Evolutionary conservation across 2,329 filamentous ascomycete species (phyloP).

Genomic region (Ophiostoma perfectum): DNA sequence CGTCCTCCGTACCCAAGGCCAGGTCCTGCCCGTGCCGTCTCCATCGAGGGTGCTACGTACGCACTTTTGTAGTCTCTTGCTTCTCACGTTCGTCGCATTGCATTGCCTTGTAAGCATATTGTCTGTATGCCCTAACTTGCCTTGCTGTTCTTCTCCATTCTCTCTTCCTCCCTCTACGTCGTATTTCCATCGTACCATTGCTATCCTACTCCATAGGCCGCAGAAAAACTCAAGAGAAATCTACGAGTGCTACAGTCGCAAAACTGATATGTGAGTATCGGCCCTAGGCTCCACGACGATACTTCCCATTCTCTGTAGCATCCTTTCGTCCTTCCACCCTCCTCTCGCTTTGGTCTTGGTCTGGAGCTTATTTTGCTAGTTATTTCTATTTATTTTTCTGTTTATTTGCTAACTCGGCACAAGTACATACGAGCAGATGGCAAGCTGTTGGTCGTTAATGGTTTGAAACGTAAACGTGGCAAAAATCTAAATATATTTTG

Average conservation of each 20-base stretch:
- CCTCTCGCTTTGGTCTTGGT: neutral
- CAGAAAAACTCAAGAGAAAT: too few species aligned
- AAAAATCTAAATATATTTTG: neutral
- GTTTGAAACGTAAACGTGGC: neutral
- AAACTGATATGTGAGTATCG: neutral
- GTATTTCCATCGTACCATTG: too few species aligned
- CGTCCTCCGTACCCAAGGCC: neutral
- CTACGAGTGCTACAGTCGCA: too few species aligned
- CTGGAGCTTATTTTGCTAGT: neutral
- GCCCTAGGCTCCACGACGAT: neutral
- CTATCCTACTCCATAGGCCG: too few species aligned
- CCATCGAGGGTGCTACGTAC: slow-evolving; percentile 9
- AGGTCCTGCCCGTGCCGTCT: neutral
- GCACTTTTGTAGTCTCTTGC: neutral
- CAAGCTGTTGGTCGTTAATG: neutral
- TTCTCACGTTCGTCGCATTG: neutral
- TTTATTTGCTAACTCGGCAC: neutral
- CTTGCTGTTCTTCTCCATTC: neutral
- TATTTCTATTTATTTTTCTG: neutral
- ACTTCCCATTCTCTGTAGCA: neutral
- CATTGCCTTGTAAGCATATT: neutral
- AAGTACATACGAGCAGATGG: neutral
- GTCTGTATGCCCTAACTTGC: neutral
- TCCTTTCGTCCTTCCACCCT: neutral
- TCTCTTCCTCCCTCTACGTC: too few species aligned